Evolutionary conservation across 73 alveolate species (phyloP).

Genomic region (Breviolum minutum): DNA sequence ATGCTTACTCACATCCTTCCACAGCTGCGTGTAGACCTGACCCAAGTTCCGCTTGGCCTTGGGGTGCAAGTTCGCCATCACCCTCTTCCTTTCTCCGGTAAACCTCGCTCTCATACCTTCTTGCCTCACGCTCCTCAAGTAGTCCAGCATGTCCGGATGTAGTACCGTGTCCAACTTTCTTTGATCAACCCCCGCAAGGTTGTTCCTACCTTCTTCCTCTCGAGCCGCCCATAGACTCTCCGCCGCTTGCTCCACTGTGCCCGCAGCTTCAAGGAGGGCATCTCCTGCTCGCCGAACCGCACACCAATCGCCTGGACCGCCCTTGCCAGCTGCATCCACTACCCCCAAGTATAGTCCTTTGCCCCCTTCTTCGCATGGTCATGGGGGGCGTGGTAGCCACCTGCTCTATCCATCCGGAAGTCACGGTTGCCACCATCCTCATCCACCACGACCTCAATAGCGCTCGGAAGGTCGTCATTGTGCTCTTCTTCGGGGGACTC

Average conservation of each 20-base stretch:
- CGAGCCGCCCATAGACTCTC: neutral
- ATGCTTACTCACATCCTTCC: conserved; percentile 27
- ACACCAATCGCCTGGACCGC: no score
- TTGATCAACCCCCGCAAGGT: neutral
- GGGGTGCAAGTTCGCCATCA: neutral
- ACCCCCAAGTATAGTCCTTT: no score
- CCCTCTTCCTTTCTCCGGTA: neutral
- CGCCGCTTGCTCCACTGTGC: neutral
- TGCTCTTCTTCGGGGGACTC: no score
- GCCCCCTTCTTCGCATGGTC: no score
- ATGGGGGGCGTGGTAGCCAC: no score
- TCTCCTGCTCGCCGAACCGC: neutral
- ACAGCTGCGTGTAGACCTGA: conserved; percentile 21
- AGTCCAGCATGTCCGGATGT: conserved; percentile 33
- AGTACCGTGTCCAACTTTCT: neutral
- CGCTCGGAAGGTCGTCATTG: no score
- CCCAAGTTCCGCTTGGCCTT: neutral
- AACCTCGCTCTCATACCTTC: conserved; percentile 19
- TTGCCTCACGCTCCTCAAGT: neutral
- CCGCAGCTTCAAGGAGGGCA: neutral
- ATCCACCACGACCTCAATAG: no score
- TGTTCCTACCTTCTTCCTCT: neutral
- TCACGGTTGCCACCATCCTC: no score
- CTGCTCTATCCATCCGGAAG: no score
- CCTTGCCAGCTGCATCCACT: no score